Base-by-base conservation (phyloP, 345 rosid species). In the Eucalyptus tenuipes region DNA sequence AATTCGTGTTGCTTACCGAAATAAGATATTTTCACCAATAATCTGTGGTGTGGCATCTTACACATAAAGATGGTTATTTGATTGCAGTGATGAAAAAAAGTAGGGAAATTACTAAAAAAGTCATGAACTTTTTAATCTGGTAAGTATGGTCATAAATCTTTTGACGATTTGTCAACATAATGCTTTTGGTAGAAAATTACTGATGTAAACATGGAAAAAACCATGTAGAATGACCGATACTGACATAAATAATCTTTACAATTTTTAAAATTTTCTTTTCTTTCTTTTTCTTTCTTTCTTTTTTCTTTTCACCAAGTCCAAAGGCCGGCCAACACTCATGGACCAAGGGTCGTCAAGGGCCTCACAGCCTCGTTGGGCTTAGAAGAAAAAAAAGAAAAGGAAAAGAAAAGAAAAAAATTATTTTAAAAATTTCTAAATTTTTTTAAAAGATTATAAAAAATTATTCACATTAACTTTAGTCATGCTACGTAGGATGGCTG, bases 201-300 rank as follows among this genome's bases (percentile, higher is more conserved):
- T 2, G 0, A 22, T 20, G 10, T 55, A 24, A 20, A 55, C 1
- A 2, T 3, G 11, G 27, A 27, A 20, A 53, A 53, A 53, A 3
- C 2, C 27, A 22, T 5, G 1, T 53, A 8, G 10, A 53, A 53
- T 53, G 11, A 5, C 2, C 0, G 11, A 4, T 0, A 9, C 12
- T 9, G 3, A 55, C 0, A 24, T 8, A 1, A 9, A 55, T 22
- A 55, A 55, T 55, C 2, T 55, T 22, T 55, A 22, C 12, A 55
- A 55, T 4, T 55, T 22, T 53, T 18, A 53, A 10, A 55, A 7
- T 17, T 50, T 50, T 50, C 9, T 17, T 50, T 50, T 50, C 55
- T 50, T 50, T 22, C 2, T 22, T 8, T 20, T 1, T 2, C 1
- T 53, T 1, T 20, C 1, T 7, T 3, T 7, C 0, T 20, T 20